Base-by-base conservation (phyloP, 805 yeast species). In the Candida maris region DNA sequence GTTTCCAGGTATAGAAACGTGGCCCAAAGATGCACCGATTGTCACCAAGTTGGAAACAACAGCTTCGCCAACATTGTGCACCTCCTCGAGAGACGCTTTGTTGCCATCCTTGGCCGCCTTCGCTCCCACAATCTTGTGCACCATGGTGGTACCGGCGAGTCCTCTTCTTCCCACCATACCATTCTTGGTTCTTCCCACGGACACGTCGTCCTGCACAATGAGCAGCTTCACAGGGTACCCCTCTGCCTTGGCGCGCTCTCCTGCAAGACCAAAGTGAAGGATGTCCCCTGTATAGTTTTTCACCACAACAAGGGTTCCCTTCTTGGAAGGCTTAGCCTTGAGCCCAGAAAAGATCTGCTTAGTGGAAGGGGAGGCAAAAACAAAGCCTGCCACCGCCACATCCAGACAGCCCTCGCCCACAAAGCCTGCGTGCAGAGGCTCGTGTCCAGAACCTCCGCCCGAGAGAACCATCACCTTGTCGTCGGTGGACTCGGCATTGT, bases 401-500 rank as follows among this genome's bases (percentile, higher is more conserved):
- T 85, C 86, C 27, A 89, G 61, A 48, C 83, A 64, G 33, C 94
- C 94, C 10, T 77, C 70, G 9, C 97, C 97, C 16, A 89, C 88
- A 57, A 79, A 89, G 0, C 96, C 97, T 6, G 85, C 89, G 54
- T 91, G 97, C 4, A 88, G 70, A 18, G 97, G 97, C 61, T 89
- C 97, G 56, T 89, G 97, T 32, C 97, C 97, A 10, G 89, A 79
- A 19, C 97, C 97, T 38, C 97, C 97, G 41, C 97, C 96, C 22
- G 95, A 79, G 19, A 89, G 64, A 33, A 89, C 53, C 5, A 85
- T 74, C 29, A 88, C 83, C 51, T 85, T 82, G 19, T 68, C 62
- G 36, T 62, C 43, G 15, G 51, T 25, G 14, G 70, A 65, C 6
- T 44, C 26, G 4, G 51, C 26, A 41, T 67, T 64, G 57, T 62